Base-by-base conservation (phyloP, 2,329 filamentous ascomycete genomes). In the Arthrocladium fulminans region DNA sequence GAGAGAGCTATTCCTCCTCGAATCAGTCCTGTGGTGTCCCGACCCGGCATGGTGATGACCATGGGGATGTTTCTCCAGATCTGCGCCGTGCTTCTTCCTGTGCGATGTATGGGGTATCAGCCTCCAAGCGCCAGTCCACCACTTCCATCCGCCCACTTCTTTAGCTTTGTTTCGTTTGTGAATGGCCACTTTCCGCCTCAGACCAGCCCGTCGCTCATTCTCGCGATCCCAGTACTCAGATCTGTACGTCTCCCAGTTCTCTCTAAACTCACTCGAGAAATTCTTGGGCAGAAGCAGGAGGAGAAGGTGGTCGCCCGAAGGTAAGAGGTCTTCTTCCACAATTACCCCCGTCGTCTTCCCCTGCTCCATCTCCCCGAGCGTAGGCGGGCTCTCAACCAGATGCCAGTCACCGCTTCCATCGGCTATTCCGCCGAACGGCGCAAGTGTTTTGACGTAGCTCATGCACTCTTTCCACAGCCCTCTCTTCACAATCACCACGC, bases 221-320 rank as follows among this genome's bases (percentile, higher is more conserved):
- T 98, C 92, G 52, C 83, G 83, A 59, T 96, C 90, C 92, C 92
- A 98, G 67, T 96, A 98, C 52, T 96, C 89, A 27, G 84, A 82
- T 46, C 92, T 79, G 67, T 94, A 98, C 13, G 90, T 75, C 62
- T 98, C 92, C 92, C 92, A 98, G 56, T 95, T 94, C 65, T 97
- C 89, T 17, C 92, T 79, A 61, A 98, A 98, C 40, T 87, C 88
- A 0, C 92, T 84, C 4, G 87, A 94, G 62, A 98, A 98, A 0
- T 89, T 88, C 63, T 98, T 98, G 1, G 92, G 88, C 9, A 96
- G 77, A 6, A 98, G 74, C 15, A 97, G 73, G 1, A 98, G 76
- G 65, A 94, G 92, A 58, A 98, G 83, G 61, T 90, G 86, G 67
- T 97, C 88, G 2, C 92, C 92, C 0, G 89, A 90, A 0, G 86